phyloP scores from a whole-genome alignment of 768 basidiomycete species.

The Mycena epipterygia region DNA sequence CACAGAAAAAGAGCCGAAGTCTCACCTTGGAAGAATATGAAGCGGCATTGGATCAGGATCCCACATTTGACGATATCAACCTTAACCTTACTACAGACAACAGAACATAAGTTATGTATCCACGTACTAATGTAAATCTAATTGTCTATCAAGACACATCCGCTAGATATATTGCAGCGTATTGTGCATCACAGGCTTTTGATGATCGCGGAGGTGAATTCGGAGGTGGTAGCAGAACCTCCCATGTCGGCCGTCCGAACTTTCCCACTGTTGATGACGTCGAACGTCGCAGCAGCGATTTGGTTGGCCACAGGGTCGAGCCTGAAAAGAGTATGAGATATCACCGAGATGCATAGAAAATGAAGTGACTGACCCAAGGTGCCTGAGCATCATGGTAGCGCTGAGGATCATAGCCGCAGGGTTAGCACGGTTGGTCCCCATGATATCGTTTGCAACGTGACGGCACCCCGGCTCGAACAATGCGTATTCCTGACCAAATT shows the following conservation, averaged over 20 bases:
- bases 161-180: conserved; percentile 23
- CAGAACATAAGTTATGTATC: conserved; percentile 38
- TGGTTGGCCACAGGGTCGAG: conserved; percentile 94
- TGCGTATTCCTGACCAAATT: conserved; percentile 82
- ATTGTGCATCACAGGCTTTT: conserved; percentile 65
- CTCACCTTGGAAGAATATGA: conserved; percentile 68
- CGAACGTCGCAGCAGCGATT: conserved; percentile 93
- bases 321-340: conserved; percentile 56
- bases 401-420: conserved; percentile 98
- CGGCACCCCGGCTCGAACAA: conserved; percentile 99
- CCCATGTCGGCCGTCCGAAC: conserved; percentile 96
- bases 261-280: conserved; percentile 90
- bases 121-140: conserved; percentile 35
- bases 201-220: conserved; percentile 95
- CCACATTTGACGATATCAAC: conserved; percentile 60
- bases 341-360: conserved; percentile 18
- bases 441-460: conserved; percentile 95
- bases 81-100: conserved; percentile 45
- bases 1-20: conserved; percentile 56
- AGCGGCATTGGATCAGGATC: conserved; percentile 60
- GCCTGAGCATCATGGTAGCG: conserved; percentile 97
- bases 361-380: conserved; percentile 80
- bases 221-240: conserved; percentile 93
- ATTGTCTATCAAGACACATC: conserved; percentile 26
- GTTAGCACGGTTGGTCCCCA: conserved; percentile 96